Base-by-base conservation (phyloP, 805 yeast genomes). In the Isabelozyma rhagii region DNA sequence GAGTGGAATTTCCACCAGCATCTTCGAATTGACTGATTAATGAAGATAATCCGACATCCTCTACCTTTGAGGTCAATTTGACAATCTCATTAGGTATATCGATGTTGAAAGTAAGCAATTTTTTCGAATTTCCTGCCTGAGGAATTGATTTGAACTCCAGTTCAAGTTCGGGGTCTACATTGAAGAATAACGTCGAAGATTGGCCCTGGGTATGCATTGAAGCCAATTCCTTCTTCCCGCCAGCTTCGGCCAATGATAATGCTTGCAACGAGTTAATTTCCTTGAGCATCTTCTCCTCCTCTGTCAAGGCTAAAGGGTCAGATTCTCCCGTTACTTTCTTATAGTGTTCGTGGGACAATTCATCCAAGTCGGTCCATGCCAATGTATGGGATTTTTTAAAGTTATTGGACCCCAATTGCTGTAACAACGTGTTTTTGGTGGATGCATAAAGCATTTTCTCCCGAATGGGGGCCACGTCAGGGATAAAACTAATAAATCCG, bases 371-470 rank as follows among this genome's bases (percentile, higher is more conserved):
- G 41, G 87, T 83, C 68, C 85, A 73, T 7, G 85, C 61, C 45
- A 77, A 70, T 2, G 61, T 51, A 46, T 66, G 58, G 39, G 53
- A 59, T 48, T 78, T 77, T 39, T 71, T 61, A 64, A 84, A 80
- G 47, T 71, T 68, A 49, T 77, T 78, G 5, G 79, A 78, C 8
- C 97, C 97, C 39, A 93, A 74, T 53, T 86, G 85, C 56, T 87
- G 82, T 49, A 88, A 69, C 38, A 94, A 67, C 1, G 94, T 82
- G 64, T 82, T 86, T 53, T 89, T 89, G 9, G 96, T 84, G 2
- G 97, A 89, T 4, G 98, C 98, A 65, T 92, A 94, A 45, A 94
- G 75, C 97, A 94, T 94, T 66, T 93, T 94, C 49, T 80, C 77
- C 50, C 91, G 80, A 39, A 93, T 92, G 2, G 85, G 83, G 8